phyloP scores from a whole-genome alignment of 2,329 filamentous ascomycete genomes.

The Rhinocladiella similis region DNA sequence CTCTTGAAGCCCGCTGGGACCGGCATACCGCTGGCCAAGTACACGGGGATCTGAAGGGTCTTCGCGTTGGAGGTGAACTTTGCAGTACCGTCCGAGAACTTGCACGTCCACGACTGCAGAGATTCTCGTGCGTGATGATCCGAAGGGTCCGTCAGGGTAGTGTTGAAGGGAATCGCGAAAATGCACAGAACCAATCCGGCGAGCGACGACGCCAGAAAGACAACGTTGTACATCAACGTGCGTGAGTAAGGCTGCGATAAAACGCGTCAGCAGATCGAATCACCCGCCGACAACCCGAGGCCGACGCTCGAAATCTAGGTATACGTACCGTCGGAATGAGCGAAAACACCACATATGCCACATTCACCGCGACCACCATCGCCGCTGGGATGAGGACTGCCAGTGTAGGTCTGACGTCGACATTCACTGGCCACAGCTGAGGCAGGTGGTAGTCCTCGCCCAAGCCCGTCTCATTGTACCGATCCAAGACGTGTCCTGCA shows the following conservation, averaged over 20 bases:
- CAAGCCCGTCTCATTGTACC: slow-evolving; percentile 40
- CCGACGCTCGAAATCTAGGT: background rate
- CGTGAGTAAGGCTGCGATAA: slow-evolving; percentile 23
- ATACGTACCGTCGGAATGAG: slow-evolving; percentile 23
- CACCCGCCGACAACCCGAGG: too few relatives aligned
- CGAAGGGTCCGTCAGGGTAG: slow-evolving; percentile 11
- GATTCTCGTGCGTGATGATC: slow-evolving; percentile 18
- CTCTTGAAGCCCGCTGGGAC: slow-evolving; percentile 39
- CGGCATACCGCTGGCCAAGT: slow-evolving; percentile 17
- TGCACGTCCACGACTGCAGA: slow-evolving; percentile 30
- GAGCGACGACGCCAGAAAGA: slow-evolving; percentile 16
- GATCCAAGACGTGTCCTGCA: slow-evolving; percentile 40
- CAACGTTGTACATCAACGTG: slow-evolving; percentile 21
- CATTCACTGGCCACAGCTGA: slow-evolving; percentile 42
- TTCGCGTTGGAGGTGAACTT: slow-evolving; percentile 23
- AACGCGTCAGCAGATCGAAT: background rate
- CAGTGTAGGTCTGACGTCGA: slow-evolving; percentile 42
- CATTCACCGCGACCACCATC: slow-evolving; percentile 36
- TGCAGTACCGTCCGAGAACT: slow-evolving; percentile 22
- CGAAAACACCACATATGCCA: slow-evolving; percentile 28
- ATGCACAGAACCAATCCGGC: slow-evolving; percentile 18
- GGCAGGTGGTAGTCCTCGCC: slow-evolving; percentile 37
- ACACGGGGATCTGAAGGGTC: slow-evolving; percentile 22
- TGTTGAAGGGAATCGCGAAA: slow-evolving; percentile 27
- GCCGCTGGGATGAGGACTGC: slow-evolving; percentile 39